Evolutionary conservation across 2,329 filamentous ascomycete species (phyloP).

Genomic region (Herpotrichia juniperi): DNA sequence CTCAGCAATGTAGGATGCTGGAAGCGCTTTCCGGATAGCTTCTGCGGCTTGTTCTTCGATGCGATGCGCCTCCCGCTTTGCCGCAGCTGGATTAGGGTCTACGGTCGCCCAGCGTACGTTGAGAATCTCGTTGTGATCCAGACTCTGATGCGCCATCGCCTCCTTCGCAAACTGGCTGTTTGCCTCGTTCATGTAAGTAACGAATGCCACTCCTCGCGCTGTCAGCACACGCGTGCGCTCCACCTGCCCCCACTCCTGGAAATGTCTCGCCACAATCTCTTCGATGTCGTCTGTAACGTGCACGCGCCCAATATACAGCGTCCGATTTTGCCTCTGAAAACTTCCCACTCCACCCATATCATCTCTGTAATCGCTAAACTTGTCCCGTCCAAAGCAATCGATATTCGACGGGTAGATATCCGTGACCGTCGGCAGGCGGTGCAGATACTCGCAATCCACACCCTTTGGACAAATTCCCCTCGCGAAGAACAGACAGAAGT

Average conservation of each 20-base stretch:
- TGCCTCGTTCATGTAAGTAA: constrained; percentile 89
- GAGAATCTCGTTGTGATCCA: constrained; percentile 90
- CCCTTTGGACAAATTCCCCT: constrained; percentile 83
- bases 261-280: constrained; percentile 92
- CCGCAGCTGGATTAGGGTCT: constrained; percentile 93
- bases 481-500: constrained; percentile 92
- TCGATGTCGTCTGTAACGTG: constrained; percentile 97
- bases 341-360: constrained; percentile 97
- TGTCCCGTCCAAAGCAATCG: constrained; percentile 94
- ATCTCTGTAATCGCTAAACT: constrained; percentile 89
- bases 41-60: constrained; percentile 97
- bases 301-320: constrained; percentile 90
- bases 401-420: constrained; percentile 94
- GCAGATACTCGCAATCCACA: constrained; percentile 91
- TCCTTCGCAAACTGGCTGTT: constrained; percentile 63
- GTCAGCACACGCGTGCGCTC: constrained; percentile 90
- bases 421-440: constrained; percentile 83
- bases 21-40: constrained; percentile 84
- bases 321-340: constrained; percentile 93
- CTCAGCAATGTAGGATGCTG: constrained; percentile 89
- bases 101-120: constrained; percentile 98
- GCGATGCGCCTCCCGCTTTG: constrained; percentile 84
- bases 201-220: constrained; percentile 86
- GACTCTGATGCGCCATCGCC: constrained; percentile 91
- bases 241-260: constrained; percentile 94